Base-by-base conservation (phyloP, 805 yeast genomes). In the Scheffersomyces amazonensis region DNA sequence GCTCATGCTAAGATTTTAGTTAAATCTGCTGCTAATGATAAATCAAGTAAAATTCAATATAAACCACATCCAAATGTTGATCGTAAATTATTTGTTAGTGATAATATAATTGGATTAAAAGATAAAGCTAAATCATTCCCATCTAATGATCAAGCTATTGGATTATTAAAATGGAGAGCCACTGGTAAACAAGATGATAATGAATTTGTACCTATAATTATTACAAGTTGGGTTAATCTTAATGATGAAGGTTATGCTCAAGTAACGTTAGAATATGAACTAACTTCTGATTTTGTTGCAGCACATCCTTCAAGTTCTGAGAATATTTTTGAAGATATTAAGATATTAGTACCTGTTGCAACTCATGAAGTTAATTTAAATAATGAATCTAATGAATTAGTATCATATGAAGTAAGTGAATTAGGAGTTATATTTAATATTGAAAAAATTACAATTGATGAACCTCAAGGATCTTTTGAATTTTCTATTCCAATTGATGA, bases 41-140 rank as follows among this genome's bases (percentile, higher is more conserved):
- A 27, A 15, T 13, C 30, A n/a, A 27, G 30, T 27, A 69, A 64
- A 16, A 69, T 80, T 32, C 89, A 83, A 56, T 93, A 78, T 70
- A 90, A 90, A 63, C 89, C 98, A 12, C 96, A 93, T 69, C 99
- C 99, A 46, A 90, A 91, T 58, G 95, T 93, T 48, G 97, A 93
- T 66, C 83, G 86, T 54, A 68, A 66, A 30, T 62, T 78, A 54
- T 93, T 91, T 61, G 71, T 75, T 32, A 58, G 74, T 11, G 60
- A 69, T 12, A 69, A 75, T 41, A 62, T 75, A 31, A 80, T 93
- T 53, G 84, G 84, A 0, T 75, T 90, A 54, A 87, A 86, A 58
- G 95, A 90, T 58, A 69, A 79, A 37, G 56, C 74, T 32, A 87
- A 87, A 56, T 78, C 89, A 24, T 90, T 93, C 78, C 98, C 98